These are phyloP conservation scores for Ganoderma multipileum DNA, from an alignment of 1,284 basidiomycete genomes.

Conservation along the genomic window DNA sequence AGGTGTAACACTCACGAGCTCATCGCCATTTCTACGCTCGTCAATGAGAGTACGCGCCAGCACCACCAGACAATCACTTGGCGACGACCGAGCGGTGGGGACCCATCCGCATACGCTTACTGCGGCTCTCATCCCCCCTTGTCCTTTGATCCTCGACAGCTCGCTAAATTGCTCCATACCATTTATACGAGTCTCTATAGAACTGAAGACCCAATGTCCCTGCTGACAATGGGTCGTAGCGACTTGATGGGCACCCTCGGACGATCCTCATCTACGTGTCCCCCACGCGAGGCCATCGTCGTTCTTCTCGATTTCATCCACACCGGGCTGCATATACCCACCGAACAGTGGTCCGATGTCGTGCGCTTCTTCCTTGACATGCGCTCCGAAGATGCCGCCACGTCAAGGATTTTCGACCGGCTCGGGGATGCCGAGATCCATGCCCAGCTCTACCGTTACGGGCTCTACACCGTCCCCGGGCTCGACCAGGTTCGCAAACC, in stretches of 20 bases:
- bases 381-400: neutral
- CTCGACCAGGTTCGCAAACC: neutral
- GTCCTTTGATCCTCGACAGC: constrained; percentile 32
- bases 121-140: constrained; percentile 19
- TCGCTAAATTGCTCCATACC: constrained; percentile 50
- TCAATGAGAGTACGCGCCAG: constrained; percentile 33
- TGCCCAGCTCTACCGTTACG: constrained; percentile 41
- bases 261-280: constrained; percentile 13
- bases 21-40: constrained; percentile 18
- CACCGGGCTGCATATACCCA: constrained; percentile 35
- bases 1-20: constrained; percentile 53
- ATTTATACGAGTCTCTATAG: constrained; percentile 58
- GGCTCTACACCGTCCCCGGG: constrained; percentile 35
- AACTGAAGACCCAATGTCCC: constrained; percentile 39
- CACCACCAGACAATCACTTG: constrained; percentile 52
- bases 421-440: constrained; percentile 45
- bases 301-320: constrained; percentile 47
- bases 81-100: constrained; percentile 34
- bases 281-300: constrained; percentile 49
- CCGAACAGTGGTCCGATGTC: constrained; percentile 37
- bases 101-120: neutral
- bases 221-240: neutral
- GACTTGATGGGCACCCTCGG: constrained; percentile 26
- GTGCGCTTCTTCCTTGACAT: constrained; percentile 38
- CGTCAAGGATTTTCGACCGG: constrained; percentile 34